These are phyloP conservation scores for Clarireedia sp. DNA, from an alignment of 2,329 filamentous ascomycete genomes.

Conservation along the genomic window DNA sequence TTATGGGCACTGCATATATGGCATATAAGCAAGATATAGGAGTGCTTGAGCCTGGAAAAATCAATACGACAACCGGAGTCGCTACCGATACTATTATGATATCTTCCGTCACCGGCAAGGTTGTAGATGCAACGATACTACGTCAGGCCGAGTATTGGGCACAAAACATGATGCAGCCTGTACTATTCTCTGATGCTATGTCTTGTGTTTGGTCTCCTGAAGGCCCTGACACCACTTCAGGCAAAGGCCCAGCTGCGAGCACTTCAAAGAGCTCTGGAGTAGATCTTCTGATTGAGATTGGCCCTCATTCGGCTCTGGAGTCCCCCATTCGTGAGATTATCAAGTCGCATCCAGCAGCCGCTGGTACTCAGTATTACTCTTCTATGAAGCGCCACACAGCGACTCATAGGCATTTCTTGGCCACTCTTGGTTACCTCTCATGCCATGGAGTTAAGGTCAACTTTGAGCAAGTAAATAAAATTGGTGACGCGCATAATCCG, in stretches of 20 bases:
- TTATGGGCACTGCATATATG: conserved; percentile 23
- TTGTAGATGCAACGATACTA: background rate
- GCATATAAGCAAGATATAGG: conserved; percentile 14
- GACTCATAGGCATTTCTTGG: background rate
- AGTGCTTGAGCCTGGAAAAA: background rate
- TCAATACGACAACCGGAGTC: background rate
- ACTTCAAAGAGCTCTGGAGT: background rate
- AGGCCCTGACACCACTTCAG: background rate
- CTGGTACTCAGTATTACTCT: background rate
- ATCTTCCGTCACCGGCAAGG: background rate
- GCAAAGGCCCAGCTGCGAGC: background rate
- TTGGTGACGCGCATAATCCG: no score
- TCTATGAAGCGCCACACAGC: background rate
- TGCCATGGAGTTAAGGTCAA: background rate
- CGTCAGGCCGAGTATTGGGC: conserved; percentile 34
- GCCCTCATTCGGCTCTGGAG: conserved; percentile 11
- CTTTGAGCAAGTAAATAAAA: no score
- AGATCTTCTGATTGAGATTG: conserved; percentile 9
- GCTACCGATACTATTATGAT: conserved; percentile 1
- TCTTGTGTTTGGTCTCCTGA: background rate
- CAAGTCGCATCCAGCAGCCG: background rate
- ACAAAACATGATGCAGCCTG: conserved; percentile 36
- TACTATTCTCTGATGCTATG: conserved; percentile 30
- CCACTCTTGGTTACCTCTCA: background rate
- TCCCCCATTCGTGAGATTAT: background rate